These are phyloP conservation scores for Taphrina sp. DNA, from an alignment of 1,139 yeast genomes.

Conservation along the genomic window DNA sequence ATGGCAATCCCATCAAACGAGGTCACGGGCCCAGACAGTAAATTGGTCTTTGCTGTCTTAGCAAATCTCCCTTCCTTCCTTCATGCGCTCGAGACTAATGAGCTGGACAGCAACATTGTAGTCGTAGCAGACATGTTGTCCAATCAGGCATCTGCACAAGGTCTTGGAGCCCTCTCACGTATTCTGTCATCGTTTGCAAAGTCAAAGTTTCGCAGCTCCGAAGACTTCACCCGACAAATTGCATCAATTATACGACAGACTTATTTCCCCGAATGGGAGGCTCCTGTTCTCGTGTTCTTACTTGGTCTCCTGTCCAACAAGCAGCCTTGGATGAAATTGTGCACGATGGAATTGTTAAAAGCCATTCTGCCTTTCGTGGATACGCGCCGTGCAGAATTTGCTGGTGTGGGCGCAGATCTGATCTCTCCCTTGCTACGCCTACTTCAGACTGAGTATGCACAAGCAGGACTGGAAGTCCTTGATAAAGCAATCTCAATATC, in stretches of 20 bases:
- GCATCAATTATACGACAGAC: conserved; percentile 63
- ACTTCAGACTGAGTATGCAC: conserved; percentile 81
- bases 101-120: conserved; percentile 54
- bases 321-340: conserved; percentile 72
- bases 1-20: conserved; percentile 68
- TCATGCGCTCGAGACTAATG: conserved; percentile 61
- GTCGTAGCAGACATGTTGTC: conserved; percentile 60
- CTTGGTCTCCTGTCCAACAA: conserved; percentile 77
- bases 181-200: conserved; percentile 75
- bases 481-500: conserved; percentile 85
- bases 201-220: conserved; percentile 77
- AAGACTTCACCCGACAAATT: conserved; percentile 81
- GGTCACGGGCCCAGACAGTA: conserved; percentile 69
- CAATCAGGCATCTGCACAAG: conserved; percentile 58
- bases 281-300: conserved; percentile 69
- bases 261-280: conserved; percentile 74
- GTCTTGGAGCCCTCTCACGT: conserved; percentile 63
- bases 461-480: conserved; percentile 80
- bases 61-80: conserved; percentile 81
- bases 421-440: conserved; percentile 84
- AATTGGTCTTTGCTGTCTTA: conserved; percentile 68
- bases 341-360: conserved; percentile 72
- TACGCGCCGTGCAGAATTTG: conserved; percentile 71
- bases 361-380: conserved; percentile 75
- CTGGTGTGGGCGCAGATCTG: conserved; percentile 91